A percentile compares a stretch with the other conserved stretches of the same genome.
phyloP scores from a whole-genome alignment of 164 flowering plant genomes.

The Umbellularia californica region DNA sequence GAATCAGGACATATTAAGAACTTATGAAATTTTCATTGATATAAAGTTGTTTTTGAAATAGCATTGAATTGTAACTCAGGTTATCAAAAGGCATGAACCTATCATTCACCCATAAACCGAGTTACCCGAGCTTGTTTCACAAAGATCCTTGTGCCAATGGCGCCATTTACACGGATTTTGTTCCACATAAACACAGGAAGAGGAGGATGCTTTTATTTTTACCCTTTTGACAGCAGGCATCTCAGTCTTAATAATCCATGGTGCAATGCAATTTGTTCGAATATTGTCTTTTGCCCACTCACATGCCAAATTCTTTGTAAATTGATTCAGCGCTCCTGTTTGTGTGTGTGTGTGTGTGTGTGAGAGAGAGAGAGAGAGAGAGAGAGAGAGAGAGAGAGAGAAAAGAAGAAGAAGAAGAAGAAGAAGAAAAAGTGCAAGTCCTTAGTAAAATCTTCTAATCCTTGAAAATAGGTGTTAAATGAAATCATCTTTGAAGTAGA shows the following conservation, averaged over 20 bases:
- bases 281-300: conserved; percentile 90
- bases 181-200: not conserved
- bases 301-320: conserved; percentile 68
- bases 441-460: not conserved
- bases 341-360: too few species aligned
- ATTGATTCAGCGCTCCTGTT: conserved; percentile 69
- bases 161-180: not conserved
- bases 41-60: too few species aligned
- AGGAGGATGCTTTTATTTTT: not conserved
- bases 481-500: not conserved
- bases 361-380: not conserved
- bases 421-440: not conserved
- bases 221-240: conserved; percentile 15
- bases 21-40: too few species aligned
- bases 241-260: conserved; percentile 64
- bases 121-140: too few species aligned
- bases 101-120: too few species aligned
- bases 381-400: not conserved
- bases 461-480: not conserved
- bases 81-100: too few species aligned
- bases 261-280: conserved; percentile 58
- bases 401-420: too few species aligned
- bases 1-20: too few species aligned
- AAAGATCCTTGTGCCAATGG: not conserved
- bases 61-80: too few species aligned